Evolutionary conservation across 208 protist species (phyloP), one percentile per base, ranked within the genome.

Genomic region (Willaertia magna): DNA sequence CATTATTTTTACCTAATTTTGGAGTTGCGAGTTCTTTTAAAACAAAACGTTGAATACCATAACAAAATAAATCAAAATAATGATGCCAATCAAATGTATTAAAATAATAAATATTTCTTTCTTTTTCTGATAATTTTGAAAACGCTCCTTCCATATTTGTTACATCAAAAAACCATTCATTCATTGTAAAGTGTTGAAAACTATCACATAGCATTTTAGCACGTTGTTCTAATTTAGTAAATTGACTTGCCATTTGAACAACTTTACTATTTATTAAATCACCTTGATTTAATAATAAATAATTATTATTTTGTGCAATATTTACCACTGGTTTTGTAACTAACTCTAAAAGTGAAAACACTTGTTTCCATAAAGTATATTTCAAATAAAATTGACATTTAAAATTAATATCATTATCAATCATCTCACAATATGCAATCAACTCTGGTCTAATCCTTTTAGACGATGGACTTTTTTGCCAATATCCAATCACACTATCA

Each of bases 111-210:
- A 34, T 49, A 0, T 83, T n/a, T 42, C 34, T 83, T 42, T 83
- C 78, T 34, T 48, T 42, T 20, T n/a, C n/a, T 22, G 14, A 4
- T 4, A 83, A 43, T 0, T 39, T 39, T 20, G 30, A 7, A n/a
- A 26, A 22, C 1, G 30, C 26, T 20, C 43, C 20, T 1, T 49
- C 9, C 1, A 83, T 4, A 7, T 51, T 14, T 16, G 6, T 18
- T 18, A 7, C 55, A 40, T 83, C 78, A 83, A 83, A 83, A 26
- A 83, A 43, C 18, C 46, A 83, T 55, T 83, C 78, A 26, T 83
- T 83, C 11, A 42, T 20, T 26, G n/a, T 55, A 40, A 83, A 83
- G 14, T 51, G 30, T 2, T 34, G 4, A 42, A 55, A 83, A n/a
- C 9, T 11, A 26, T n/a, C 7, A 7, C 16, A 6, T 7, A 83